phyloP scores from a whole-genome alignment of 208 protist genomes.

The Crithidia thermophila region DNA sequence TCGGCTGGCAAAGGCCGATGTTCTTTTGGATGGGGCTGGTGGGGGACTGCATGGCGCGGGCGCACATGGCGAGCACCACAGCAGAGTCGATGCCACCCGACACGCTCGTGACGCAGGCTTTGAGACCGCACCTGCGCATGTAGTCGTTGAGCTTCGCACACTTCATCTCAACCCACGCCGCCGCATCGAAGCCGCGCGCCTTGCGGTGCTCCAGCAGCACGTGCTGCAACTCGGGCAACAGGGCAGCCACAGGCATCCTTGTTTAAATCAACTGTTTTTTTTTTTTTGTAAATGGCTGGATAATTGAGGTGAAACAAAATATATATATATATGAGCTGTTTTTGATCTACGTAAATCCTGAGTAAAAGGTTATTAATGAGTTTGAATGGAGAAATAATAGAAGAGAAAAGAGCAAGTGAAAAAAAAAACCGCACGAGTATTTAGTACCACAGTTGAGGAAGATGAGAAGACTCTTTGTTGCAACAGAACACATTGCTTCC shows the following conservation, averaged over 20 bases:
- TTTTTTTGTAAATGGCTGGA: no score
- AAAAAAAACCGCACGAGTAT: no score
- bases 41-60: slow-evolving; percentile 50
- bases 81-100: slow-evolving; percentile 96
- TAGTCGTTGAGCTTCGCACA: slow-evolving; percentile 93
- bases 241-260: slow-evolving; percentile 45
- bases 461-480: no score
- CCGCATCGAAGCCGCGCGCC: slow-evolving; percentile 76
- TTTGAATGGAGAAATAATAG: no score
- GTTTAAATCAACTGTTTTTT: neutral
- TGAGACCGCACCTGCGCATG: slow-evolving; percentile 82
- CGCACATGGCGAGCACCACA: slow-evolving; percentile 90
- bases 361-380: no score
- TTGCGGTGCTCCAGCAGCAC: slow-evolving; percentile 73
- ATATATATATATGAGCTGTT: no score
- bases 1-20: slow-evolving; percentile 94
- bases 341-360: no score
- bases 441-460: no score
- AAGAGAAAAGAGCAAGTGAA: no score
- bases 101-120: slow-evolving; percentile 89
- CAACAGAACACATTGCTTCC: no score
- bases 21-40: slow-evolving; percentile 89
- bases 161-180: slow-evolving; percentile 88
- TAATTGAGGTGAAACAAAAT: no score
- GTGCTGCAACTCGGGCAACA: slow-evolving; percentile 70